Evolutionary conservation across 306 rosid genomes (phyloP).

Genomic region (Dicorynia guianensis): DNA sequence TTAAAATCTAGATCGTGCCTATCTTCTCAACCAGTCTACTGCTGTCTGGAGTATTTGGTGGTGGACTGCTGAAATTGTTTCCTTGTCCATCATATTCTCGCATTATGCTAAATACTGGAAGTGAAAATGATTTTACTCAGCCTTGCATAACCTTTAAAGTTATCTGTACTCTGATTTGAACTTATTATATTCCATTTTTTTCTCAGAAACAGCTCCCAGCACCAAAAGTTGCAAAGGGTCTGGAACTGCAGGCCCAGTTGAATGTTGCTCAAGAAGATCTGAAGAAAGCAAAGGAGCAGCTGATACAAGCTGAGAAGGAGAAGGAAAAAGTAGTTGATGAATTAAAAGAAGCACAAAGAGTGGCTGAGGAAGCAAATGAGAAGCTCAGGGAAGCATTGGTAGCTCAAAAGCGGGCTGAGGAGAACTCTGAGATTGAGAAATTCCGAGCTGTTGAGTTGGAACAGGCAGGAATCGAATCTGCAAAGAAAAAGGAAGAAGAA

Average conservation of each 20-base stretch:
- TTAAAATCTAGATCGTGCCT: conserved; percentile 15
- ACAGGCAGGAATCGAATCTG: conserved; percentile 91
- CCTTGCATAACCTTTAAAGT: conserved; percentile 1
- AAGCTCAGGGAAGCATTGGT: conserved; percentile 85
- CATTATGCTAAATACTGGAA: conserved; percentile 22
- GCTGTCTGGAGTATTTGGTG: conserved; percentile 11
- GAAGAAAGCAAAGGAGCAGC: conserved; percentile 85
- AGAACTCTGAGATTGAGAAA: conserved; percentile 91
- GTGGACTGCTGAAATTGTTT: conserved; percentile 30
- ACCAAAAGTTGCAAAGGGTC: conserved; percentile 61
- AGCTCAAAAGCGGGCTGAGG: conserved; percentile 91
- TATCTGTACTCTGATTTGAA: conserved; percentile 34
- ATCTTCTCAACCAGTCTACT: conserved; percentile 9
- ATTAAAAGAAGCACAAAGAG: conserved; percentile 81
- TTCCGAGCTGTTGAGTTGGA: conserved; percentile 94
- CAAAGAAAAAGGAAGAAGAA: conserved; percentile 84
- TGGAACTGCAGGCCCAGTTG: conserved; percentile 75
- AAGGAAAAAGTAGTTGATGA: conserved; percentile 71
- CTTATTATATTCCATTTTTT: conserved; percentile 39
- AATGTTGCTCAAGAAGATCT: conserved; percentile 82
- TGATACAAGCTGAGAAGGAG: conserved; percentile 74
- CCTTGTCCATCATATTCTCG: neutral
- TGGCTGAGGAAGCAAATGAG: conserved; percentile 82
- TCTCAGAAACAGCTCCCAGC: conserved; percentile 67
- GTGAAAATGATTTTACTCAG: neutral